A percentile compares a stretch with the other conserved stretches of the same genome.
Conservation (phyloP, 2,329 filamentous ascomycete species). For the Botryotinia calthae region DNA sequence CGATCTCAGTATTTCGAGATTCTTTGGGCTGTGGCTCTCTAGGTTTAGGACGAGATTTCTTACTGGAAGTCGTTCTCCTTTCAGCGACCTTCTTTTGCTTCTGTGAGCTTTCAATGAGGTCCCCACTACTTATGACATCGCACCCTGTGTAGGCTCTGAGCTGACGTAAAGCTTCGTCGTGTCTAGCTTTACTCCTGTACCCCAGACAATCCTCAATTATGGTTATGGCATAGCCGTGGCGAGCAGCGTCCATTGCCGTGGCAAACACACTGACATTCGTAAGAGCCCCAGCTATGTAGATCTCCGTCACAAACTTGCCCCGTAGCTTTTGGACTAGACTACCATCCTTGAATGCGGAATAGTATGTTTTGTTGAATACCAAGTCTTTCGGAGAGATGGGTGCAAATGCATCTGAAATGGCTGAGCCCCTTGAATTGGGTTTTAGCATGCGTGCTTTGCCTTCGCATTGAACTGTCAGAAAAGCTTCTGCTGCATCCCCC, state of each 20-base stretch:
- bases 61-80: conserved; percentile 24
- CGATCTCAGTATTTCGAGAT: conserved; percentile 26
- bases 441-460: conserved; percentile 44
- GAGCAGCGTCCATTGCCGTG: conserved; percentile 84
- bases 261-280: conserved; percentile 89
- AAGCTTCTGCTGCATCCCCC: conserved; percentile 30
- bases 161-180: conserved; percentile 44
- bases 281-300: conserved; percentile 84
- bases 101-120: conserved; percentile 31
- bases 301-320: conserved; percentile 82
- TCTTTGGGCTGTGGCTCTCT: conserved; percentile 19
- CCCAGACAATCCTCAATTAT: conserved; percentile 87
- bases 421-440: conserved; percentile 21
- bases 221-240: conserved; percentile 83
- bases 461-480: conserved; percentile 32
- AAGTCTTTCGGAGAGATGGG: conserved; percentile 43
- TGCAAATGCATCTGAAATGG: conserved; percentile 9
- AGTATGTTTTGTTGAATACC: conserved; percentile 66
- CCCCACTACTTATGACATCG: conserved; percentile 35
- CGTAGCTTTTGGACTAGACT: conserved; percentile 73
- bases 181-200: conserved; percentile 67
- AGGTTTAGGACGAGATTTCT: conserved; percentile 24
- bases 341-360: conserved; percentile 81
- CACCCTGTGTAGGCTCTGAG: conserved; percentile 37
- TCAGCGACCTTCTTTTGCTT: conserved; percentile 27